Base-by-base conservation (phyloP, 495 filamentous ascomycete genomes). In the Lepidopterella palustris region DNA sequence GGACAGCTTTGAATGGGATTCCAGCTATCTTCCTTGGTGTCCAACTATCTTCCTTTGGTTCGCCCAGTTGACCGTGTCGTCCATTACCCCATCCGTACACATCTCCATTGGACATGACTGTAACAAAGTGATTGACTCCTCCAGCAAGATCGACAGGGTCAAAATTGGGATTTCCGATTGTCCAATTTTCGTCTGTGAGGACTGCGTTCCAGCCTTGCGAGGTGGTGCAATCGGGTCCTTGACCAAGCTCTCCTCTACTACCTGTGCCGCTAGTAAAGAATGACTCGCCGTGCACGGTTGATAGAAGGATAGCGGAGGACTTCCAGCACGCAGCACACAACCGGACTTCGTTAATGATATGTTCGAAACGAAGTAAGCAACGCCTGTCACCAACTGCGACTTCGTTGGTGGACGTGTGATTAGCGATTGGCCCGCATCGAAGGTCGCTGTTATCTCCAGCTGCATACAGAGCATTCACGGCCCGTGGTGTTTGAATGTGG, bases 21-120 rank as follows among this genome's bases (percentile, higher is more conserved):
- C 65, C 75, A 24, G 69, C 62, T 32, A 97, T 76, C 68, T 74
- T 81, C 3, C 77, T 74, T 10, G 92, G 92, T 23, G 60, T 60
- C 71, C 74, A 79, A 5, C 85, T 72, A 27, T 84, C 74, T 54
- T 0, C 71, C 2, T 58, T 42, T 0, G 73, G 69, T 10, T 77
- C 64, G 4, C 89, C 90, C 0, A 97, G 71, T 69, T 97, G 92
- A 0, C 90, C 90, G 73, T 95, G 91, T 26, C 90, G 78, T 5
- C 84, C 83, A 60, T 77, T 85, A 1, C 93, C 93, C 93, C 93
- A 97, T 2, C 92, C 93, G 70, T 86, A 96, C 1, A 86, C 85
- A 0, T 86, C 77, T 2, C 90, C 92, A 69, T 86, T 86, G 26
- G 78, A 79, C 0, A 95, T 72, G 4, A 96, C 80, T 3, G 78